Evolutionary conservation across 208 protist genomes (phyloP).

Genomic region (Crithidia mellificae): DNA sequence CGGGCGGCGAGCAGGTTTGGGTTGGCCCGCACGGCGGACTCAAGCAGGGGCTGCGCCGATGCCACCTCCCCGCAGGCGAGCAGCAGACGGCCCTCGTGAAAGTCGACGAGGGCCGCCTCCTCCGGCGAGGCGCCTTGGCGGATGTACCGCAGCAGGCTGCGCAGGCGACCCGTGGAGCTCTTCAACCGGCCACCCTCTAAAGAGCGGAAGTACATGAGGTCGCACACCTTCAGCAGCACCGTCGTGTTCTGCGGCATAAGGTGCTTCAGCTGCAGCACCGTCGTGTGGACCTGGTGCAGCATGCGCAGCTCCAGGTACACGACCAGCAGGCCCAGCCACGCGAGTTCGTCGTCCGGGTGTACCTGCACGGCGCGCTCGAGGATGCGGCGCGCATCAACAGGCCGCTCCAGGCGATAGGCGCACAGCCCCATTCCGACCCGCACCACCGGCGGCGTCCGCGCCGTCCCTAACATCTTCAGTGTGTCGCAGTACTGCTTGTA

Average conservation of each 20-base stretch:
- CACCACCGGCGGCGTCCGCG: constrained; percentile 60
- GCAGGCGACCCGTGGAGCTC: constrained; percentile 37
- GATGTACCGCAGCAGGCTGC: constrained; percentile 55
- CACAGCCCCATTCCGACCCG: constrained; percentile 87
- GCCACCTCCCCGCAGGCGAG: constrained; percentile 59
- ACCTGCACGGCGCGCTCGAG: constrained; percentile 67
- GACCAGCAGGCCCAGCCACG: constrained; percentile 69
- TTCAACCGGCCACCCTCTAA: constrained; percentile 43
- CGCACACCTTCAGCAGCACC: constrained; percentile 72
- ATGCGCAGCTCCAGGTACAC: constrained; percentile 73
- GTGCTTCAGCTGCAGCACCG: constrained; percentile 50
- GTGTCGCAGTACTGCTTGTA: constrained; percentile 76
- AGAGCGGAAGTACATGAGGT: constrained; percentile 81
- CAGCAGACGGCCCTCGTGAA: constrained; percentile 75
- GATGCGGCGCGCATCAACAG: constrained; percentile 55
- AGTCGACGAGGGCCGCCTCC: constrained; percentile 73
- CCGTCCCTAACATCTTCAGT: constrained; percentile 63
- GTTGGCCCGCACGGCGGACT: constrained; percentile 56
- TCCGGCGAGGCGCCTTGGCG: constrained; percentile 46
- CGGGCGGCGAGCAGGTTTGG: constrained; percentile 70
- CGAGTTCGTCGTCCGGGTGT: constrained; percentile 75
- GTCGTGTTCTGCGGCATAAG: constrained; percentile 71
- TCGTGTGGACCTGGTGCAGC: constrained; percentile 56
- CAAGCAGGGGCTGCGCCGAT: constrained; percentile 55
- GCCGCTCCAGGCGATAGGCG: constrained; percentile 58